Evolutionary conservation across 2,329 filamentous ascomycete genomes (phyloP).

Genomic region (Penicillium expansum): DNA sequence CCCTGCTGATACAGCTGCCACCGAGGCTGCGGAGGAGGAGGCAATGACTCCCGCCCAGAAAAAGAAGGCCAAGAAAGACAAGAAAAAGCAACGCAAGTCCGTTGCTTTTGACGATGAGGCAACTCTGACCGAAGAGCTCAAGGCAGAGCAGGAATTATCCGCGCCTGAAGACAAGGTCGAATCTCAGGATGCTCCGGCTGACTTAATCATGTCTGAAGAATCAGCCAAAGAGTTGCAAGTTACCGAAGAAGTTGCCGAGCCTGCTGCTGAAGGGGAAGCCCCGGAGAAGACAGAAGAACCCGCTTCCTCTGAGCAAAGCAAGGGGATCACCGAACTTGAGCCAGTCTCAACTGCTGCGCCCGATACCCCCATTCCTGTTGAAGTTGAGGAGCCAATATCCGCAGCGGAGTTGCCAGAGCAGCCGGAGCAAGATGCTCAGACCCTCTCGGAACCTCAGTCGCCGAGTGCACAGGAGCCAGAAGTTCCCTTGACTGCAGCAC

Average conservation of each 20-base stretch:
- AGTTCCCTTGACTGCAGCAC: conserved; percentile 13
- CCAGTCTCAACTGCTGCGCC: background rate
- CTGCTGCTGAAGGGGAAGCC: background rate
- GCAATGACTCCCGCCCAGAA: conserved; percentile 19
- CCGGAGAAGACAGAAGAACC: background rate
- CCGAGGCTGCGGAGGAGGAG: conserved; percentile 5
- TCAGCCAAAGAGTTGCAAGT: conserved; percentile 1
- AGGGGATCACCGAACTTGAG: background rate
- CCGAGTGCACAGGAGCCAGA: conserved; percentile 5
- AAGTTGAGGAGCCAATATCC: background rate
- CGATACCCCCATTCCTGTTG: background rate
- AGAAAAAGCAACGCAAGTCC: conserved; percentile 23
- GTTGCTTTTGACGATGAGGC: conserved; percentile 12
- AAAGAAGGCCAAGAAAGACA: conserved; percentile 21
- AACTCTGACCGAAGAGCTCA: background rate
- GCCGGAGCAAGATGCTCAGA: background rate
- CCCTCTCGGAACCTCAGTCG: background rate
- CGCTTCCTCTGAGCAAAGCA: background rate
- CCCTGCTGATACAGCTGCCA: background rate
- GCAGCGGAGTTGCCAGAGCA: conserved; percentile 1
- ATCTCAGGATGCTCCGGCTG: background rate
- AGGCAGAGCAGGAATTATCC: conserved; percentile 7
- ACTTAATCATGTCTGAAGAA: conserved; percentile 1
- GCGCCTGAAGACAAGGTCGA: background rate
- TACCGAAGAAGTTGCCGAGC: background rate